A percentile compares a stretch with the other conserved stretches of the same genome.
These are phyloP conservation scores for Poa annua DNA, from an alignment of 176 grass and related monocot species.

Conservation along the genomic window DNA sequence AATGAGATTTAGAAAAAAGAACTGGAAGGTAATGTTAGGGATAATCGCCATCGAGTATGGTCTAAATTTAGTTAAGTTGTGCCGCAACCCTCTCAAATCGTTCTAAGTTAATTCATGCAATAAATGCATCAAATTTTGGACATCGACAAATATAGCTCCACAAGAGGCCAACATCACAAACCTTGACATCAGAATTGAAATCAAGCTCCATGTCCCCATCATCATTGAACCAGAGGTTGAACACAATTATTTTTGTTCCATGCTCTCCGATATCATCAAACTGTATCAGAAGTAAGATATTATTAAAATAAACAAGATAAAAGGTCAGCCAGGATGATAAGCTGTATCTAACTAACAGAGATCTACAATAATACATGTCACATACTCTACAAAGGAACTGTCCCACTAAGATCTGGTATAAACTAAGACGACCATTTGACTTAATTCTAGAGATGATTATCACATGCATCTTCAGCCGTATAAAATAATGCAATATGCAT, in stretches of 20 bases:
- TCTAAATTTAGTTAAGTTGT: background rate
- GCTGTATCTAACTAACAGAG: constrained; percentile 8
- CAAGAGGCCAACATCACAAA: constrained; percentile 43
- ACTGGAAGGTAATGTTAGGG: background rate
- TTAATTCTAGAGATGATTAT: constrained; percentile 23
- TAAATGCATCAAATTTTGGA: constrained; percentile 19
- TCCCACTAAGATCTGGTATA: constrained; percentile 2
- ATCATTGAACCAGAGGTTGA: constrained; percentile 97
- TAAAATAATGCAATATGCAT: background rate
- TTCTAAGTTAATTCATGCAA: constrained; percentile 3
- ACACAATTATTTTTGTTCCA: constrained; percentile 93
- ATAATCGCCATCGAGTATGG: background rate
- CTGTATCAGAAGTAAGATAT: constrained; percentile 51
- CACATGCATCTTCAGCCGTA: constrained; percentile 18
- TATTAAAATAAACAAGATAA: constrained; percentile 28
- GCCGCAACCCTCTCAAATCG: background rate
- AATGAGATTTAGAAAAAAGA: background rate
- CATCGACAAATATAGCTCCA: constrained; percentile 36
- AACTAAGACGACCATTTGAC: constrained; percentile 15
- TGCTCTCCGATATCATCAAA: constrained; percentile 87
- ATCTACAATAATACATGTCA: constrained; percentile 19
- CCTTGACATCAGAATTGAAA: constrained; percentile 82
- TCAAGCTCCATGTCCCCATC: constrained; percentile 95
- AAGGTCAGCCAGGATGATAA: constrained; percentile 27
- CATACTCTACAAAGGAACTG: constrained; percentile 18